Base-by-base conservation (phyloP, 1,139 yeast genomes). In the Yamadazyma atlantica region DNA sequence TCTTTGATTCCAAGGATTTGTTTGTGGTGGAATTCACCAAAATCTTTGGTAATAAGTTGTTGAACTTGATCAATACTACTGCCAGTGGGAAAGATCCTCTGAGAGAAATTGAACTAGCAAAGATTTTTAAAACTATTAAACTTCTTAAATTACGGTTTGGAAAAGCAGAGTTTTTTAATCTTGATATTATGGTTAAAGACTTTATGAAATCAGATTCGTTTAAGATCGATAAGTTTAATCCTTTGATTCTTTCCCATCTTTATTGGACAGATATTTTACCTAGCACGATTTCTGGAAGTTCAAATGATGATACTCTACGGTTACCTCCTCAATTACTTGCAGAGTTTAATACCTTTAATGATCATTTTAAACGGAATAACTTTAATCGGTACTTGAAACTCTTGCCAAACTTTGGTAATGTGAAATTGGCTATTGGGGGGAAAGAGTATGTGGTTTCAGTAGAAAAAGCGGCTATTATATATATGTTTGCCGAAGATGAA, bases 181-280 rank as follows among this genome's bases (percentile, higher is more conserved):
- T 90, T 39, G 95, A 87, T 54, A 87, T 92, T 7, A 92, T 92
- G 98, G 69, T 89, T 19, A 66, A 77, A 33, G 98, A 92, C 58
- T 72, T 90, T 22, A 53, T 63, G n/a, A 74, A 72, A 25, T 82
- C 88, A 45, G 43, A 28, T 57, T 32, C 30, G 22, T 29, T 54
- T 29, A 26, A 32, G 7, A 31, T 4, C 8, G 41, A 29, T 12
- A 32, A 37, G 0, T 55, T 64, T 29, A 70, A 67, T 39, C 62
- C 74, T 1, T 54, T 73, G 1, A 57, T 77, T 3, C 49, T 76
- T 13, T 69, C 75, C 1, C 72, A 69, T 44, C 49, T 69, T 34
- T 71, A 67, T 41, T 78, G 90, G 90, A 78, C 80, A 0, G 64
- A 69, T 3, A 50, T 68, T 2, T 40, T 62, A 14, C 55, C 60